Percentiles rank a stretch among this genome's conserved stretches.
phyloP scores from a whole-genome alignment of 441 rosid genomes.

The Arabidopsis lyrata region DNA sequence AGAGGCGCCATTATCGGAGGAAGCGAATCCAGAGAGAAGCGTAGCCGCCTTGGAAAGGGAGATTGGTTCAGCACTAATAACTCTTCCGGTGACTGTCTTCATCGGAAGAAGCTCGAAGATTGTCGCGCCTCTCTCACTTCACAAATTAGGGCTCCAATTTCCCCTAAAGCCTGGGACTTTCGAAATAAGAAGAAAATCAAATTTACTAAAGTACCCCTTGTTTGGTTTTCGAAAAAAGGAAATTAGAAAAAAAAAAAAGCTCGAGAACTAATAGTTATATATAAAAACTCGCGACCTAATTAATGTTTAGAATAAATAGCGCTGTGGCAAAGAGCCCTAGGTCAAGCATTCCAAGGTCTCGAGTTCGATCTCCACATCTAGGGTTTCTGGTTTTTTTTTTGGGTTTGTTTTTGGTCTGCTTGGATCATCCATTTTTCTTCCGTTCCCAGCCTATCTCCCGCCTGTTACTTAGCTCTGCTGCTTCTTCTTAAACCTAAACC shows the following conservation, averaged over 20 bases:
- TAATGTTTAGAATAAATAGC: background rate
- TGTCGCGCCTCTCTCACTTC: constrained; percentile 27
- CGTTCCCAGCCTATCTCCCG: constrained; percentile 42
- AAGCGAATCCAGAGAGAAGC: constrained; percentile 59
- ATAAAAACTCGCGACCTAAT: accelerated
- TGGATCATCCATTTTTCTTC: background rate
- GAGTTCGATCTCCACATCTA: background rate
- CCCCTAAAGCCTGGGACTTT: background rate
- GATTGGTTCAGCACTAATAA: constrained; percentile 49
- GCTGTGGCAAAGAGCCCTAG: background rate
- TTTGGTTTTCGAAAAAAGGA: no score
- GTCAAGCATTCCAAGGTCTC: accelerated
- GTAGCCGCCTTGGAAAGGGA: constrained; percentile 59
- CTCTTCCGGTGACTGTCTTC: constrained; percentile 61
- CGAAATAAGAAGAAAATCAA: background rate
- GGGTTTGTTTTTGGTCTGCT: background rate
- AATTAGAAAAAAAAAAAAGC: background rate
- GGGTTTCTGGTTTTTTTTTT: background rate
- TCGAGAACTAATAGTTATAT: background rate
- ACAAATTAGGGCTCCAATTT: constrained; percentile 36
- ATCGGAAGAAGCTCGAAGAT: constrained; percentile 40
- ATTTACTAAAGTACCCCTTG: constrained; percentile 13
- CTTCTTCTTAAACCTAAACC: constrained; percentile 42
- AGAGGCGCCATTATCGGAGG: constrained; percentile 61
- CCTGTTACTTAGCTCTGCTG: constrained; percentile 34